A percentile compares a stretch with the other conserved stretches of the same genome.
These are phyloP conservation scores for Diversispora epigaea DNA, from an alignment of 192 early-diverging fungal genomes.

Conservation along the genomic window DNA sequence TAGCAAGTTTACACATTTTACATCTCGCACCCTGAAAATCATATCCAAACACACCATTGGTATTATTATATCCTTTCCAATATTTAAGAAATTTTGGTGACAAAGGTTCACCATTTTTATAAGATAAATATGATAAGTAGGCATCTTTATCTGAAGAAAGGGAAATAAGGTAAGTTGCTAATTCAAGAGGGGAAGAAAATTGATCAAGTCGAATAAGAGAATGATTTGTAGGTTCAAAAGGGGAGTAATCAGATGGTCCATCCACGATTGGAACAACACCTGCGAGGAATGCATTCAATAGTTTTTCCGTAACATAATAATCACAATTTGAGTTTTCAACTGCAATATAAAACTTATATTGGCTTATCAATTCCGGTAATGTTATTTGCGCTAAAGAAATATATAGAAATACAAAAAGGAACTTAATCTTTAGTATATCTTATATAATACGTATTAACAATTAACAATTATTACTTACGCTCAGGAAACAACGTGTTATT, in stretches of 20 bases:
- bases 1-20: not conserved
- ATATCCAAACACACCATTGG: not conserved
- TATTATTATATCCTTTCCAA: constrained; percentile 1
- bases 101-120: not conserved
- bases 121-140: constrained; percentile 31
- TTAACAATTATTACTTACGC: not conserved
- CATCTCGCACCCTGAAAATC: not conserved
- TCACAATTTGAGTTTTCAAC: constrained; percentile 40
- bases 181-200: constrained; percentile 30
- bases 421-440: not conserved
- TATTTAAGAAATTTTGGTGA: constrained; percentile 1
- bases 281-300: constrained; percentile 23
- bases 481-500: constrained; percentile 24
- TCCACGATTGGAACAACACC: constrained; percentile 38
- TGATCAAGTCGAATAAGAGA: constrained; percentile 34
- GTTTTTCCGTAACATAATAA: constrained; percentile 41
- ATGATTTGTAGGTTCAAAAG: constrained; percentile 34
- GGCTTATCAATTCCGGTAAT: not conserved
- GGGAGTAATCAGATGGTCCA: constrained; percentile 39
- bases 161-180: constrained; percentile 23
- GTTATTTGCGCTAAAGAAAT: not conserved
- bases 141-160: constrained; percentile 20
- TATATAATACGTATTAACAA: not conserved
- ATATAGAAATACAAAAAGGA: not conserved
- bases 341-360: constrained; percentile 40